Evolutionary conservation across 208 protist genomes (phyloP).

Genomic region (Endotrypanum monterogeii): DNA sequence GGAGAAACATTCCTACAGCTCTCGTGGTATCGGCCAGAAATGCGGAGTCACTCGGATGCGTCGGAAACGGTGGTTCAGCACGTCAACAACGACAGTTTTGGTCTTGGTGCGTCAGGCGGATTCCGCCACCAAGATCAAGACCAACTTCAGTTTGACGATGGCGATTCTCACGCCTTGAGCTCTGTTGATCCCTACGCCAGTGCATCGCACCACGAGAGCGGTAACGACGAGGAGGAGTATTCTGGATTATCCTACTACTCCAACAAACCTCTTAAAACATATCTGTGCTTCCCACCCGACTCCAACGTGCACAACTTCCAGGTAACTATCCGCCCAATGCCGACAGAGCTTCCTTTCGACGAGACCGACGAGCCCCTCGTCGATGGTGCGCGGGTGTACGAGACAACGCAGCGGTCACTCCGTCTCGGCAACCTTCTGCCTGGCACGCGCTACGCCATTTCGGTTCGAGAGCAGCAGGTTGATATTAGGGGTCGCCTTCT

Average conservation of each 20-base stretch:
- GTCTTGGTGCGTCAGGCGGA: background rate
- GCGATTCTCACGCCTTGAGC: background rate
- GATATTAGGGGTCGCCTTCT: slow-evolving; percentile 57
- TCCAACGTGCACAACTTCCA: slow-evolving; percentile 90
- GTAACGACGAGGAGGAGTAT: slow-evolving; percentile 23
- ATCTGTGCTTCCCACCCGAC: slow-evolving; percentile 72
- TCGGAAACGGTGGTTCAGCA: background rate
- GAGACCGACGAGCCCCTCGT: slow-evolving; percentile 82
- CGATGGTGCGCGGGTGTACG: slow-evolving; percentile 84
- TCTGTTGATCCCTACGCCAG: slow-evolving; percentile 10
- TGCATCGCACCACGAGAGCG: slow-evolving; percentile 5
- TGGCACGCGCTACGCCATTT: slow-evolving; percentile 80
- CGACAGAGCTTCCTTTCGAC: slow-evolving; percentile 68
- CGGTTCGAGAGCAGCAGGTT: slow-evolving; percentile 84
- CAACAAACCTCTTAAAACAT: slow-evolving; percentile 17
- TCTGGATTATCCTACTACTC: slow-evolving; percentile 7
- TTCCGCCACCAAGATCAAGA: background rate
- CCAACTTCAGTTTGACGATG: background rate
- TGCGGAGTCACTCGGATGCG: background rate
- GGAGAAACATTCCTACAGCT: slow-evolving; percentile 89
- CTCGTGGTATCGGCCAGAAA: slow-evolving; percentile 64
- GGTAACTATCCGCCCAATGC: slow-evolving; percentile 75
- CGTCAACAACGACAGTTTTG: background rate
- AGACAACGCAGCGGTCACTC: slow-evolving; percentile 87
- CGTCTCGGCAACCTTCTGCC: slow-evolving; percentile 82